Percentiles rank a stretch among this genome's conserved stretches.
Evolutionary conservation across 495 filamentous ascomycete species (phyloP).

Genomic region (Aspergillus nanangensis): DNA sequence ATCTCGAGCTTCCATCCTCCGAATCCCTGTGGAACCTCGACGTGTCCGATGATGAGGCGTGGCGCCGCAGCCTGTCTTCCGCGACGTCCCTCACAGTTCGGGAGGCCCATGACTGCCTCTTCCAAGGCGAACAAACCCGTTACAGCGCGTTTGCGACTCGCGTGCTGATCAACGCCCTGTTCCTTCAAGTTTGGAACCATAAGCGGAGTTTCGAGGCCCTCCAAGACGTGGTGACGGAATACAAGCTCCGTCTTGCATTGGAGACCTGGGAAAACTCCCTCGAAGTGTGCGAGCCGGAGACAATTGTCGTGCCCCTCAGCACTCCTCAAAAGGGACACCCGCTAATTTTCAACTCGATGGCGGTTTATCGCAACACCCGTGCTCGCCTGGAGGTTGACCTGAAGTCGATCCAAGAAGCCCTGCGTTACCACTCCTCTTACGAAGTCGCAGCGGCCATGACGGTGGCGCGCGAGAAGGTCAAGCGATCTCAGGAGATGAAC

Average conservation of each 20-base stretch:
- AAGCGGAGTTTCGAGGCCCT: slow-evolving; percentile 94
- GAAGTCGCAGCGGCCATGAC: slow-evolving; percentile 97
- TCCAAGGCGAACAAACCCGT: slow-evolving; percentile 83
- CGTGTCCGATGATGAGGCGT: slow-evolving; percentile 70
- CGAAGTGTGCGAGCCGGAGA: slow-evolving; percentile 89
- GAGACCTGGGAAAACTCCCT: slow-evolving; percentile 98
- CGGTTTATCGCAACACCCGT: slow-evolving; percentile 91
- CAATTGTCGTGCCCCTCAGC: slow-evolving; percentile 82
- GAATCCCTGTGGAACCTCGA: slow-evolving; percentile 93
- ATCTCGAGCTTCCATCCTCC: slow-evolving; percentile 84
- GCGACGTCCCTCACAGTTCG: slow-evolving; percentile 79
- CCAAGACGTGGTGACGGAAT: slow-evolving; percentile 96
- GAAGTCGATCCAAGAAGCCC: slow-evolving; percentile 90
- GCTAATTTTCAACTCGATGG: slow-evolving; percentile 97
- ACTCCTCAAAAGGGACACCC: slow-evolving; percentile 98
- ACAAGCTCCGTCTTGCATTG: slow-evolving; percentile 91
- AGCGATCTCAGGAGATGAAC: slow-evolving; percentile 95
- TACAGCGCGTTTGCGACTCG: slow-evolving; percentile 98
- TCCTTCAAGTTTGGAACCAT: slow-evolving; percentile 98
- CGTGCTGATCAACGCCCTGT: slow-evolving; percentile 98
- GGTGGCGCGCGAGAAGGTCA: slow-evolving; percentile 83
- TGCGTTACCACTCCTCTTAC: slow-evolving; percentile 94
- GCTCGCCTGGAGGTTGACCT: slow-evolving; percentile 92
- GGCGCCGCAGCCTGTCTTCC: slow-evolving; percentile 69
- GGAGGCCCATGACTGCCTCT: slow-evolving; percentile 89